A percentile compares a stretch with the other conserved stretches of the same genome.
Conservation (phyloP, 1,284 basidiomycete genomes). For the Vanrija pseudolonga region DNA sequence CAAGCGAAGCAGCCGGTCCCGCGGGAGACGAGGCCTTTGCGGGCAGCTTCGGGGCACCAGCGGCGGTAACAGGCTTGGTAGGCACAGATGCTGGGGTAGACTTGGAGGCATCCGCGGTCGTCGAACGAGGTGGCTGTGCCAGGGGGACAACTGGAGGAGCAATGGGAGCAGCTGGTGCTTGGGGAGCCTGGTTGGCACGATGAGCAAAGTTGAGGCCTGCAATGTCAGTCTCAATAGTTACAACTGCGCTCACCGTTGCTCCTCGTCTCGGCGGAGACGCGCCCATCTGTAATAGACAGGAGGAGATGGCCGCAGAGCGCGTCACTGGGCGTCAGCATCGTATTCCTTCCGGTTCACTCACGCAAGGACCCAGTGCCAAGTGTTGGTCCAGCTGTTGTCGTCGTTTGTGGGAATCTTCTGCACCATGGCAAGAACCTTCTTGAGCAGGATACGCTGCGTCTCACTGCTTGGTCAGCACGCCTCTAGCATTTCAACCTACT, state of each 20-base stretch:
- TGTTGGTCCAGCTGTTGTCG: slow-evolving; percentile 85
- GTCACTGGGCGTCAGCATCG: slow-evolving; percentile 60
- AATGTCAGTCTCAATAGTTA: not conserved
- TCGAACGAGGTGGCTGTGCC: slow-evolving; percentile 37
- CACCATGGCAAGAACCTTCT: slow-evolving; percentile 81
- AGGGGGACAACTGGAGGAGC: slow-evolving; percentile 41
- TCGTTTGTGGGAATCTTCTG: slow-evolving; percentile 54
- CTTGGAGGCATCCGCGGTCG: slow-evolving; percentile 9
- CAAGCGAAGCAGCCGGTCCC: not conserved
- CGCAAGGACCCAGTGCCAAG: slow-evolving; percentile 93
- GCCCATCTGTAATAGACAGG: slow-evolving; percentile 83
- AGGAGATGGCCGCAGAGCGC: slow-evolving; percentile 86
- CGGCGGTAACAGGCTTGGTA: too few species aligned
- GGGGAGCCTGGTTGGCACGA: slow-evolving; percentile 30
- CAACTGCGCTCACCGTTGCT: slow-evolving; percentile 65
- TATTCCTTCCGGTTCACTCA: slow-evolving; percentile 36
- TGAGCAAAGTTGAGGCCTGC: slow-evolving; percentile 88
- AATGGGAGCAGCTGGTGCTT: slow-evolving; percentile 46
- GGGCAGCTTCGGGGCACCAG: not conserved
- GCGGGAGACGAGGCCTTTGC: not conserved
- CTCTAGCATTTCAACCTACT: slow-evolving; percentile 49
- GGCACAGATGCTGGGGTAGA: slow-evolving; percentile 42
- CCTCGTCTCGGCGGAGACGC: slow-evolving; percentile 86
- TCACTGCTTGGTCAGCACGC: slow-evolving; percentile 52
- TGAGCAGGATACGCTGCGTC: slow-evolving; percentile 78